Evolutionary conservation across 768 basidiomycete species (phyloP).

Genomic region (Neoboletus brunneissimus): DNA sequence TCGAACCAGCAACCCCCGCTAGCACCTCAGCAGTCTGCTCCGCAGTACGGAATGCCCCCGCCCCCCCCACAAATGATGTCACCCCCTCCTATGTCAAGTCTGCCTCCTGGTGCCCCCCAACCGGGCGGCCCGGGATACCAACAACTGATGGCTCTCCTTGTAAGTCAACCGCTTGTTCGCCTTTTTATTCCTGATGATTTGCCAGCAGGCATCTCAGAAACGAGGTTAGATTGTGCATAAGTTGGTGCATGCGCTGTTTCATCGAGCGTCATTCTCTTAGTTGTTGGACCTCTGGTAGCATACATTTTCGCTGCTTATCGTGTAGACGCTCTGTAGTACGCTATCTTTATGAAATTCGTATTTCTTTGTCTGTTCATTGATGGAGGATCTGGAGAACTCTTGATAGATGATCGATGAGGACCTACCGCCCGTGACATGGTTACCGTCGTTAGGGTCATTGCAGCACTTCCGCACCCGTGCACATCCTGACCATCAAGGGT

Average conservation of each 20-base stretch:
- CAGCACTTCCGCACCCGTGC: neutral
- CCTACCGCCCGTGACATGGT: neutral
- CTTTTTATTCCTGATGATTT: neutral
- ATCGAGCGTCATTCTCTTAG: neutral
- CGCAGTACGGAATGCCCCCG: constrained; percentile 38
- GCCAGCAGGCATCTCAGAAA: constrained; percentile 28
- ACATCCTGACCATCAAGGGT: neutral
- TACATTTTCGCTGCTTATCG: neutral
- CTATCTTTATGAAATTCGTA: constrained; percentile 30
- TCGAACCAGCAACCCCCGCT: constrained; percentile 37
- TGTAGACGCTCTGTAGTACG: constrained; percentile 17
- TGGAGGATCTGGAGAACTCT: neutral
- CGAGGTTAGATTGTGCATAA: constrained; percentile 14
- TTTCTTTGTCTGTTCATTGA: constrained; percentile 3
- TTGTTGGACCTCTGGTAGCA: neutral
- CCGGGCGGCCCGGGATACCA: constrained; percentile 49
- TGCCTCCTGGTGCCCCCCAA: constrained; percentile 41
- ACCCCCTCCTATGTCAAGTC: constrained; percentile 40
- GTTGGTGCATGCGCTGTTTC: neutral
- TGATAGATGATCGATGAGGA: neutral
- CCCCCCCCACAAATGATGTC: constrained; percentile 46
- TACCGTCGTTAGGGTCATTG: neutral
- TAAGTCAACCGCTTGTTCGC: constrained; percentile 31
- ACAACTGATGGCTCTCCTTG: constrained; percentile 69
- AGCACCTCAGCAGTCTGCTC: constrained; percentile 29